Conservation (phyloP, 2,329 filamentous ascomycete genomes). For the Exophiala xenobiotica region DNA sequence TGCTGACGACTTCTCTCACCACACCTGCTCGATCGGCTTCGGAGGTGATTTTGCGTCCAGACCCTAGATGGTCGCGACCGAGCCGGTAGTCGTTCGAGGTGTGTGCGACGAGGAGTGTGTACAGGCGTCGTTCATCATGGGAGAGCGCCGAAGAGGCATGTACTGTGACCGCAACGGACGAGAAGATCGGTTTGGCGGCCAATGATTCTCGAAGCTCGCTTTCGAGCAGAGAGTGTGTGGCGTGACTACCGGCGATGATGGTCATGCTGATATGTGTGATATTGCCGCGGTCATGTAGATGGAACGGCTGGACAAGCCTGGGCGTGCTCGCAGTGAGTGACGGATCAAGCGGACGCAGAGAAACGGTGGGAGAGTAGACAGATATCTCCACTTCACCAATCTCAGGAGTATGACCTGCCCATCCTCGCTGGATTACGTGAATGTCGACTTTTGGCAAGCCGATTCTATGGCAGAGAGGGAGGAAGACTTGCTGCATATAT, state of each 20-base stretch:
- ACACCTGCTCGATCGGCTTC: constrained; percentile 21
- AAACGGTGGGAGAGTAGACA: constrained; percentile 43
- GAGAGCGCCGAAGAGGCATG: constrained; percentile 35
- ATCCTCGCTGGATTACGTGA: constrained; percentile 51
- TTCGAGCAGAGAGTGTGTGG: constrained; percentile 1
- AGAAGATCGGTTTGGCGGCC: neutral
- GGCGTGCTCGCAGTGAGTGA: neutral
- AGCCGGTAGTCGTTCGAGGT: constrained; percentile 49
- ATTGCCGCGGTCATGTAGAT: constrained; percentile 36
- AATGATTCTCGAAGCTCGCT: neutral
- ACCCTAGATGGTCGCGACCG: constrained; percentile 51
- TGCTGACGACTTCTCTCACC: constrained; percentile 38
- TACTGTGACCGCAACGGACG: constrained; percentile 6
- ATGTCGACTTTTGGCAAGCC: constrained; percentile 50
- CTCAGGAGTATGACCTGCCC: constrained; percentile 46
- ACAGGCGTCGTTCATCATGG: constrained; percentile 46
- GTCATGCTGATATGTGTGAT: constrained; percentile 41
- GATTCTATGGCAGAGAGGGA: constrained; percentile 53
- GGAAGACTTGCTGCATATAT: constrained; percentile 56
- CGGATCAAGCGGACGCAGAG: neutral
- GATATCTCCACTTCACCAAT: constrained; percentile 53
- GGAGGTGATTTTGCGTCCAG: constrained; percentile 38
- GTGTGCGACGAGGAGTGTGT: constrained; percentile 57
- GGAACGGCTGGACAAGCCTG: constrained; percentile 5
- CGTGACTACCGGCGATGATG: constrained; percentile 34